These are phyloP conservation scores for Botrytis elliptica DNA, from an alignment of 2,329 filamentous ascomycete genomes.

Conservation along the genomic window DNA sequence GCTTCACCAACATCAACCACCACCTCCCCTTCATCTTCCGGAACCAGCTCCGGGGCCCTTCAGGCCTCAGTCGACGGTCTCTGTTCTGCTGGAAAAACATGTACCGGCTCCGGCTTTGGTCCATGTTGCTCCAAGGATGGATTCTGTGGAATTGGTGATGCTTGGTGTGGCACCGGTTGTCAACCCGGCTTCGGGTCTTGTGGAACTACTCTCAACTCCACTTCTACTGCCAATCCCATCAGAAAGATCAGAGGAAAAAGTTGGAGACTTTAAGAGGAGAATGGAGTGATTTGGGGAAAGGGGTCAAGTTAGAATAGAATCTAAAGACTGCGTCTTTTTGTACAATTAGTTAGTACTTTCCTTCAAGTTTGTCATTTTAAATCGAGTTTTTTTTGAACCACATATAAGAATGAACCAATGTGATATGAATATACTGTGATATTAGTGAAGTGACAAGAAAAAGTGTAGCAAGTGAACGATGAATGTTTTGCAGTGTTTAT, in stretches of 20 bases:
- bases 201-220: slow-evolving; percentile 20
- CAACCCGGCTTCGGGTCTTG: slow-evolving; percentile 26
- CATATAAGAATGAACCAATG: not conserved
- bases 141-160: slow-evolving; percentile 24
- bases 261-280: not conserved
- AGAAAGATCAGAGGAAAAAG: slow-evolving; percentile 12
- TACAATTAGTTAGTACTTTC: not conserved
- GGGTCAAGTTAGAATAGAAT: not conserved
- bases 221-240: not conserved
- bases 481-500: not conserved
- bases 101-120: slow-evolving; percentile 23
- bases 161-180: slow-evolving; percentile 27
- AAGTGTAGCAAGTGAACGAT: not conserved
- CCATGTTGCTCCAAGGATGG: slow-evolving; percentile 27
- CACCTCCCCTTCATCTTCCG: slow-evolving; percentile 13
- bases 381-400: not conserved
- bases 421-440: not conserved
- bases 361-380: not conserved
- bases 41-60: slow-evolving; percentile 12
- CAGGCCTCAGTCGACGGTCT: slow-evolving; percentile 20
- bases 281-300: not conserved
- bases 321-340: not conserved
- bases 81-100: slow-evolving; percentile 26
- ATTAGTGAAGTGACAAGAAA: not conserved
- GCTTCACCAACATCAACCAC: slow-evolving; percentile 1